Percentiles rank a stretch among this genome's conserved stretches.
phyloP scores from a whole-genome alignment of 106 monocot genomes.

The Phalaenopsis equestris region DNA sequence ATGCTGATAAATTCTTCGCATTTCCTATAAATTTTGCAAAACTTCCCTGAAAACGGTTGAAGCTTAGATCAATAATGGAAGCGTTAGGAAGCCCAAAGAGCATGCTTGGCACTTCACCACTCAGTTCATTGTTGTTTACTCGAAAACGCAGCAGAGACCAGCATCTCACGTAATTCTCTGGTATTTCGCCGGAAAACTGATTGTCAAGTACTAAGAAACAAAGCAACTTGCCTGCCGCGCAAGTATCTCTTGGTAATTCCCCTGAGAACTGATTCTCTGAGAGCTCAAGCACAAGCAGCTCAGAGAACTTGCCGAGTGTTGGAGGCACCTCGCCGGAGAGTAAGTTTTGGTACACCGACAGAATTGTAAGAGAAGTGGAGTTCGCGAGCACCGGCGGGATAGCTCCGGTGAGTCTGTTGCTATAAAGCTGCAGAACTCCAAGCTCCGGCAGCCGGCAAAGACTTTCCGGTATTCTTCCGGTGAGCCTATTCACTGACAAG shows the following conservation, averaged over 20 bases:
- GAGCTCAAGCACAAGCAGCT: conserved; percentile 59
- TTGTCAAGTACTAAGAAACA: conserved; percentile 67
- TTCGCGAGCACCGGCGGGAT: conserved; percentile 59
- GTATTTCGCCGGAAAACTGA: conserved; percentile 51
- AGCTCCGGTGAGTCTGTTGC: conserved; percentile 62
- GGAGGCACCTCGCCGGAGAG: conserved; percentile 62
- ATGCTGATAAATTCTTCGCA: conserved; percentile 67
- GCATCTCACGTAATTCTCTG: conserved; percentile 51
- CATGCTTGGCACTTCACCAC: conserved; percentile 40
- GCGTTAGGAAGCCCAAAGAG: conserved; percentile 61
- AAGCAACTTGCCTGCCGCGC: conserved; percentile 42
- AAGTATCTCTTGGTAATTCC: conserved; percentile 45
- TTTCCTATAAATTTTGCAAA: conserved; percentile 43
- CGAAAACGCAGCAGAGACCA: conserved; percentile 61
- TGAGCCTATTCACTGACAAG: conserved; percentile 67
- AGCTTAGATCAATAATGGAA: conserved; percentile 71
- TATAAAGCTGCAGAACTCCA: conserved; percentile 63
- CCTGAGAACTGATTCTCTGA: conserved; percentile 80
- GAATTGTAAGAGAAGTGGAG: conserved; percentile 55
- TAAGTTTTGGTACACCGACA: conserved; percentile 70
- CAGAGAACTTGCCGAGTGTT: conserved; percentile 51
- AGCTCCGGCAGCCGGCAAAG: conserved; percentile 52
- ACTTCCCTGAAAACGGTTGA: conserved; percentile 60
- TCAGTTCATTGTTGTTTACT: conserved; percentile 55
- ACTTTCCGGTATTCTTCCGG: conserved; percentile 55